phyloP scores from a whole-genome alignment of 306 rosid species.

The Prunus padus region DNA sequence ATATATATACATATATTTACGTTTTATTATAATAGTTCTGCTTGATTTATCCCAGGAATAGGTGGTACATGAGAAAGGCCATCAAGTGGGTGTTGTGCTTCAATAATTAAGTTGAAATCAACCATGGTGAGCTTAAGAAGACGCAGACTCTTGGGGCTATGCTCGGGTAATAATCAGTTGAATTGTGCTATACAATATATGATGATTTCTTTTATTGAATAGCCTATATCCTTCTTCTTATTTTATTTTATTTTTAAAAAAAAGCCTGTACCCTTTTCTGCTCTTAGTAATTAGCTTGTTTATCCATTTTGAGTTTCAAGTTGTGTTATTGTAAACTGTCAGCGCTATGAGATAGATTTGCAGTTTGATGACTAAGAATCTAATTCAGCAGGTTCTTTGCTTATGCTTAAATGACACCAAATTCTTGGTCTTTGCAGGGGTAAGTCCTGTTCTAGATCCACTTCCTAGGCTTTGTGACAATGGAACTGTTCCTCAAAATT shows the following conservation, averaged over 20 bases:
- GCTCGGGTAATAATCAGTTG: slow-evolving; percentile 57
- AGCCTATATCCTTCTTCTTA: neutral
- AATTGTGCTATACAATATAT: slow-evolving; percentile 1
- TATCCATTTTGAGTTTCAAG: neutral
- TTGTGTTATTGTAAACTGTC: neutral
- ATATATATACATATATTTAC: neutral
- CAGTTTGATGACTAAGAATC: slow-evolving; percentile 4
- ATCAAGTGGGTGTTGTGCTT: slow-evolving; percentile 20
- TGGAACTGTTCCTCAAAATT: slow-evolving; percentile 37
- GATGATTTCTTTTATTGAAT: slow-evolving; percentile 6
- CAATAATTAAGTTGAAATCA: slow-evolving; percentile 29
- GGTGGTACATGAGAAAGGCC: slow-evolving; percentile 26
- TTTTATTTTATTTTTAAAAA: too few species aligned
- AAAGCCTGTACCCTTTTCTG: neutral
- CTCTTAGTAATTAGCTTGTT: neutral
- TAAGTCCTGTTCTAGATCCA: slow-evolving; percentile 51
- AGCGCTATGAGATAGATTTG: neutral
- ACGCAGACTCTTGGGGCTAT: slow-evolving; percentile 88
- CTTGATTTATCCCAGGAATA: slow-evolving; percentile 14
- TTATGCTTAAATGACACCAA: slow-evolving; percentile 20
- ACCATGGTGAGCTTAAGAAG: slow-evolving; percentile 95
- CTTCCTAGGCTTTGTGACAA: slow-evolving; percentile 55
- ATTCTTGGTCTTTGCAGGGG: slow-evolving; percentile 49
- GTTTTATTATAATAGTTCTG: slow-evolving; percentile 18
- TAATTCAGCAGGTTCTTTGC: slow-evolving; percentile 6